Evolutionary conservation across 2,329 filamentous ascomycete species (phyloP), one percentile per base, ranked within the genome.

Genomic region (Bertia moriformis): DNA sequence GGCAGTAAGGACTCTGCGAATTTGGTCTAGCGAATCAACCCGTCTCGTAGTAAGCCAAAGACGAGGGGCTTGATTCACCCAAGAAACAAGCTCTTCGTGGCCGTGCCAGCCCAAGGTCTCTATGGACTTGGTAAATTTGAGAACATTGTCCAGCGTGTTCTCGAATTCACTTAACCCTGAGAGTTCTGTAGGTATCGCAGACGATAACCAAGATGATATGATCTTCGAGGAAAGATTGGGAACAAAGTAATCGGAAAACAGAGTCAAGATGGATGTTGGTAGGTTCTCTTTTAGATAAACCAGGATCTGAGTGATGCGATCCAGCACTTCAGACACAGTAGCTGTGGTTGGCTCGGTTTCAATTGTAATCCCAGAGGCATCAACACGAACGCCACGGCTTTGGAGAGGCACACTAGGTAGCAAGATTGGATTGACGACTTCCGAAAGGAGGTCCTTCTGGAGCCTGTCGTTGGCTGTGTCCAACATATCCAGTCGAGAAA

Each of bases 1-100:
- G 12, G 56, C 58, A 20, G 66, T 64, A 37, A 77, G 63, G 3
- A 69, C 56, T 27, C 56, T 65, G 33, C 74, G 65, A 15, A 77
- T 67, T 42, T 63, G 60, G 40, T 72, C 66, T 30, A 80, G 61
- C 1, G 73, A 67, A 42, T 60, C 60, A 42, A 74, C 70, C 44
- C 72, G 68, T 40, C 73, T 65, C 47, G 67, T 69, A 10, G 67
- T 65, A 13, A 78, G 58, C 75, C 75, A 80, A 5, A 70, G 61
- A 17, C 69, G 62, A 14, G 73, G 69, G 14, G 71, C 67, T 42
- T 67, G 62, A 36, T 69, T 65, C 0, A 70, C 62, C 73, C 74
- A 80, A 10, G 68, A 65, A 17, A 60, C 57, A 37, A 80, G 54
- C 32, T 67, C 60, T 41, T 62, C 59, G 36, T 68, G 61, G 3